Conservation (phyloP, 352 stramenopile species). For the Phytopythium cucurbitacearum region DNA sequence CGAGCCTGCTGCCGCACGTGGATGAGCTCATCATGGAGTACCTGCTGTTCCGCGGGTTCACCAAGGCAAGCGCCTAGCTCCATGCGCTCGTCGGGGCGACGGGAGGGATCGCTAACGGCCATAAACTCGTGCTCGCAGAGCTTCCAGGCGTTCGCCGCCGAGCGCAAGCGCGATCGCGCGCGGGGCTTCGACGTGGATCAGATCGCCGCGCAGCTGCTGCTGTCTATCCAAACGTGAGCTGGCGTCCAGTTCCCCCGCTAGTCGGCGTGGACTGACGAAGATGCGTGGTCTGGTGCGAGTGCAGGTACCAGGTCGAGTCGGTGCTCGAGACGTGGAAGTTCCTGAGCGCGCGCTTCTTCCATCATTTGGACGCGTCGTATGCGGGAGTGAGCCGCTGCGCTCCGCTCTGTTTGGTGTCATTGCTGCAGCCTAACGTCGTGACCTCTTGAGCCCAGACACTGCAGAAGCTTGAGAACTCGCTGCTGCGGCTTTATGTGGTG, state of each 20-base stretch:
- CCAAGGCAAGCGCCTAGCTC: slow-evolving; percentile 31
- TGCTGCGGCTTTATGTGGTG: slow-evolving; percentile 71
- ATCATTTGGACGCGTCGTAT: slow-evolving; percentile 73
- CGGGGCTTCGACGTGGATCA: slow-evolving; percentile 78
- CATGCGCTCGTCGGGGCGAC: neutral
- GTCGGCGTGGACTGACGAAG: too few relatives aligned
- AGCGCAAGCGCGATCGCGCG: slow-evolving; percentile 68
- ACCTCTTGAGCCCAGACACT: slow-evolving; percentile 34
- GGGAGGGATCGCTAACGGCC: slow-evolving; percentile 4
- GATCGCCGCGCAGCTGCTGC: slow-evolving; percentile 64
- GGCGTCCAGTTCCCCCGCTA: neutral
- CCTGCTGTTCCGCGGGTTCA: slow-evolving; percentile 81
- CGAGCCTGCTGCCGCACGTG: slow-evolving; percentile 63
- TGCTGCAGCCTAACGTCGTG: too few relatives aligned
- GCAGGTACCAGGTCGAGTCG: slow-evolving; percentile 72
- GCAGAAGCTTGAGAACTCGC: slow-evolving; percentile 56
- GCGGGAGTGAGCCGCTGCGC: slow-evolving; percentile 25
- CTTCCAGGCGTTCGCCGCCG: slow-evolving; percentile 69
- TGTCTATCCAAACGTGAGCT: slow-evolving; percentile 48
- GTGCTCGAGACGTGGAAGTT: slow-evolving; percentile 81
- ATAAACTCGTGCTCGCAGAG: slow-evolving; percentile 25
- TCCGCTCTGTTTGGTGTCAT: too few relatives aligned
- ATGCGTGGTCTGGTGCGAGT: neutral
- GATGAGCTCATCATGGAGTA: slow-evolving; percentile 87
- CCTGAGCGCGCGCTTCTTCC: slow-evolving; percentile 74